phyloP scores from a whole-genome alignment of 2,329 filamentous ascomycete genomes.

The Teratosphaeria pseudoeucalypti region DNA sequence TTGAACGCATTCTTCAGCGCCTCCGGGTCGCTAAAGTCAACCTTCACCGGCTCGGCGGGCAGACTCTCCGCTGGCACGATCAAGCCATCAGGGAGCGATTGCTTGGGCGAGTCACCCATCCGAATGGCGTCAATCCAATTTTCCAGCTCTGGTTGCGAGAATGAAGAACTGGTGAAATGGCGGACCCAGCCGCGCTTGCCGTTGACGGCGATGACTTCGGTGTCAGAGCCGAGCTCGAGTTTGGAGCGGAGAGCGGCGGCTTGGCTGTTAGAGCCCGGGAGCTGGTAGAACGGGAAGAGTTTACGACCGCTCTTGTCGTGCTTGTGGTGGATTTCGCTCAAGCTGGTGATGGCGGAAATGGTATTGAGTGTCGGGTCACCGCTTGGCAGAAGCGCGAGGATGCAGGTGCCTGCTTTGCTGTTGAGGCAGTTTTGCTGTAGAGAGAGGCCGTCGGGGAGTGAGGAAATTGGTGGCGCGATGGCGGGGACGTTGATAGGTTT shows the following conservation, averaged over 20 bases:
- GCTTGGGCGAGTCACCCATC: constrained; percentile 75
- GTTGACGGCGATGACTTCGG: constrained; percentile 75
- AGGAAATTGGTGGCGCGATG: constrained; percentile 49
- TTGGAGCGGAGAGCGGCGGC: constrained; percentile 45
- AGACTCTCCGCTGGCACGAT: constrained; percentile 22
- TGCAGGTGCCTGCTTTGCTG: constrained; percentile 67
- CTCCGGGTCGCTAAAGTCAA: constrained; percentile 1
- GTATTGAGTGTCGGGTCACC: constrained; percentile 11
- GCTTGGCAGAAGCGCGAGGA: constrained; percentile 60
- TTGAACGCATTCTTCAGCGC: constrained; percentile 10
- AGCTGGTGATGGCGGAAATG: constrained; percentile 40
- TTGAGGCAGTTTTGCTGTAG: constrained; percentile 64
- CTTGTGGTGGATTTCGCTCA: constrained; percentile 68
- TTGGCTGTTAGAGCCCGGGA: constrained; percentile 54
- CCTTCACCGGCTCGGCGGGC: constrained; percentile 13
- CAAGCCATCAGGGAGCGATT: constrained; percentile 49
- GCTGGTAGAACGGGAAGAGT: constrained; percentile 73
- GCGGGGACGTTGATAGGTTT: constrained; percentile 42
- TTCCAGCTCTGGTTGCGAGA: constrained; percentile 51
- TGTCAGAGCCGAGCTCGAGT: constrained; percentile 48
- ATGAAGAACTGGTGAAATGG: constrained; percentile 48
- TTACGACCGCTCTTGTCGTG: constrained; percentile 55
- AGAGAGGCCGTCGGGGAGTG: constrained; percentile 53
- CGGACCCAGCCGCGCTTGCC: constrained; percentile 80
- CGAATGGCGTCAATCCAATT: constrained; percentile 85